Base-by-base conservation (phyloP, 1,139 yeast genomes). In the Lodderomyces orthopsilosis region DNA sequence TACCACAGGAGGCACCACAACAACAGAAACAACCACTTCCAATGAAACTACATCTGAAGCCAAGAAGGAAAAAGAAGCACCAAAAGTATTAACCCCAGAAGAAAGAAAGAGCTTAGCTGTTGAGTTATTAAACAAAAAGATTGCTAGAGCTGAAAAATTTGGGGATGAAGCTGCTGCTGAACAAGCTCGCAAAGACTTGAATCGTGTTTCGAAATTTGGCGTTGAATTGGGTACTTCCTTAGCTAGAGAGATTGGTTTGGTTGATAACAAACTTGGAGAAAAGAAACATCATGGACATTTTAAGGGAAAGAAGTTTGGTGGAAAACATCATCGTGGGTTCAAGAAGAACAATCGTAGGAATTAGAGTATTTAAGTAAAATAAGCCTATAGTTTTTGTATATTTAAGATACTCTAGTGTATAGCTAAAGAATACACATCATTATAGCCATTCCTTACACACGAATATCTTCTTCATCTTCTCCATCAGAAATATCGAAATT, bases 171-270 rank as follows among this genome's bases (percentile, higher is more conserved):
- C 72, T 21, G 66, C 63, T 34, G 77, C 77, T 32, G 79, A 74
- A 38, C 68, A 69, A 30, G 85, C 62, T 71, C 83, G 59, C 68
- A 79, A 63, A 76, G 85, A 66, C 52, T 72, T 86, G 55, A 72
- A 70, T 27, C 78, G 97, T 57, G 81, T 89, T 50, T 85, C 84
- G 59, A 88, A 87, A 68, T 90, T 89, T 57, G 98, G 97, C 19
- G 80, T 89, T 44, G 85, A 83, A 49, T 63, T 74, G 24, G 83
- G 83, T 45, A 81, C 87, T 40, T 76, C 84, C 7, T 68, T 85
- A 51, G 89, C 90, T 28, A 70, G 68, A 51, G 90, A 84, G 58
- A 70, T 85, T 42, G 90, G 90, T 0, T 60, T 81, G 44, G 74
- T 67, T 41, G 74, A 70, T 54, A 57, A 53, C 15, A 56, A 62